Conservation (phyloP, 305 asterid species). For the Solanum hybrid region DNA sequence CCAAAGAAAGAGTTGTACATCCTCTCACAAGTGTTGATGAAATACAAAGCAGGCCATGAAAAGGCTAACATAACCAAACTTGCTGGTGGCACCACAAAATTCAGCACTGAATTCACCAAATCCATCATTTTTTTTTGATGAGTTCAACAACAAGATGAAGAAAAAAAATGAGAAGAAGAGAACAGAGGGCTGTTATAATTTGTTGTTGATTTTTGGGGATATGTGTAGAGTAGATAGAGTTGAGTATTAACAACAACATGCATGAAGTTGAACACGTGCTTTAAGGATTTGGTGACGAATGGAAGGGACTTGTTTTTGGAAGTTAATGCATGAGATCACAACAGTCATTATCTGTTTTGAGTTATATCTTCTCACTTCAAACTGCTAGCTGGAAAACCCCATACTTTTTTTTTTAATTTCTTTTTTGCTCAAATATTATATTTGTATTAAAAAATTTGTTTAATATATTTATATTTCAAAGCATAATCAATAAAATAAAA, state of each 20-base stretch:
- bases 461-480: not conserved
- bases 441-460: too few relatives aligned
- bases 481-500: not conserved
- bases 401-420: not conserved
- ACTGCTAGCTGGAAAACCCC: not conserved
- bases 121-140: slow-evolving; percentile 21
- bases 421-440: too few relatives aligned
- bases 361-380: not conserved
- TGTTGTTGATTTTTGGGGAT: not conserved
- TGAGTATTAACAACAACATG: not conserved
- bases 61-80: slow-evolving; percentile 74
- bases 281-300: not conserved
- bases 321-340: not conserved
- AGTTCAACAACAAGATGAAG: not conserved
- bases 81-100: slow-evolving; percentile 76
- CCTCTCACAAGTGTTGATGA: slow-evolving; percentile 63
- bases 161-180: not conserved
- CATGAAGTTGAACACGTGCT: slow-evolving; percentile 8
- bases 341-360: not conserved
- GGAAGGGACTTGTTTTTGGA: not conserved
- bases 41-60: slow-evolving; percentile 78
- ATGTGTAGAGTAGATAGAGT: not conserved
- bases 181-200: not conserved
- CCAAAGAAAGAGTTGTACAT: slow-evolving; percentile 36
- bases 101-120: slow-evolving; percentile 37